Evolutionary conservation across 495 filamentous ascomycete genomes (phyloP).

Genomic region (Bombardia bombarda): DNA sequence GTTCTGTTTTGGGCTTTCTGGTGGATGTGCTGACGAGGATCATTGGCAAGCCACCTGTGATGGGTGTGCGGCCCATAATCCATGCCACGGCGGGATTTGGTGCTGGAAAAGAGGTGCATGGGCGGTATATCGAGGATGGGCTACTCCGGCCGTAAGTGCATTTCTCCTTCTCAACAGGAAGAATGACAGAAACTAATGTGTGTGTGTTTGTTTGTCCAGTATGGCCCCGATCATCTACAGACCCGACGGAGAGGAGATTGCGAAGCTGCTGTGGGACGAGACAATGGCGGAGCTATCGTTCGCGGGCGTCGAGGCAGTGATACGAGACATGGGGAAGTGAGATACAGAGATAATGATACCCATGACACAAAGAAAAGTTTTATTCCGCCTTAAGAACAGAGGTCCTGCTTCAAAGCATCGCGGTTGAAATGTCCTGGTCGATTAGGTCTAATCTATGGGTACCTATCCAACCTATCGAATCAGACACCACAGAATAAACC

Average conservation of each 20-base stretch:
- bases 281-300: not conserved
- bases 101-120: conserved; percentile 8
- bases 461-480: too few relatives aligned
- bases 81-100: conserved; percentile 11
- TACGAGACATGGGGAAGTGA: not conserved
- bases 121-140: conserved; percentile 10
- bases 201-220: not conserved
- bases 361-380: too few relatives aligned
- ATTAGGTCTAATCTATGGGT: too few relatives aligned
- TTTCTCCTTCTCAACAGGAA: conserved; percentile 27
- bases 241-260: not conserved
- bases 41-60: not conserved
- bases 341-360: too few relatives aligned
- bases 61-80: conserved; percentile 4
- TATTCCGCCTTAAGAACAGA: too few relatives aligned
- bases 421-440: too few relatives aligned
- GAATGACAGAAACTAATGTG: conserved; percentile 8
- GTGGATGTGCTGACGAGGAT: not conserved
- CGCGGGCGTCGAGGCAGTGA: not conserved
- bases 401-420: too few relatives aligned
- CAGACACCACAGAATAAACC: too few relatives aligned
- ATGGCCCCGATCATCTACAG: conserved; percentile 10
- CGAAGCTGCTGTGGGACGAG: not conserved
- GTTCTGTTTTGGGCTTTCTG: not conserved
- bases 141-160: not conserved